A percentile compares a stretch with the other conserved stretches of the same genome.
Conservation (phyloP, 2,329 filamentous ascomycete genomes). For the Venturia asperata region DNA sequence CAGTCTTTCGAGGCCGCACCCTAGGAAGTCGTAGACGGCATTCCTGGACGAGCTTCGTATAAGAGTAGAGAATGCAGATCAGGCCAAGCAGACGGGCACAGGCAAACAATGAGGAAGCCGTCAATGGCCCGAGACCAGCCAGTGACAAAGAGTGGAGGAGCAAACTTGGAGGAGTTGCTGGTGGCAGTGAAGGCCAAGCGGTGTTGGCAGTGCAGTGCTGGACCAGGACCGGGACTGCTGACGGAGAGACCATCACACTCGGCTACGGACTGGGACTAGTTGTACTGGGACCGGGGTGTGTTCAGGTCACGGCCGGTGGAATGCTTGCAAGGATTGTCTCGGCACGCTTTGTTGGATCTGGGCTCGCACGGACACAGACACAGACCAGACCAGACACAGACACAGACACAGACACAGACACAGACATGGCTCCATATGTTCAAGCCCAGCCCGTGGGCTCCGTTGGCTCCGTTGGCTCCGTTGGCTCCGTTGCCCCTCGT, state of each 20-base stretch:
- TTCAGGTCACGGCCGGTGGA: not conserved
- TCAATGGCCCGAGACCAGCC: not conserved
- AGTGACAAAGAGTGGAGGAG: constrained; percentile 8
- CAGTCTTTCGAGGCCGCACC: constrained; percentile 6
- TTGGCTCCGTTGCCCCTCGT: not conserved
- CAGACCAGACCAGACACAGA: too few species aligned
- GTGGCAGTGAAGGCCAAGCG: not conserved
- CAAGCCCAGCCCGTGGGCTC: not conserved
- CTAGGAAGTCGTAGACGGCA: constrained; percentile 3
- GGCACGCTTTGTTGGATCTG: constrained; percentile 12
- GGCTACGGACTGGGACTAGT: too few species aligned
- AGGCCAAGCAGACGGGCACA: not conserved
- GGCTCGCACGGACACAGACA: not conserved
- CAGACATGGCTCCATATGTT: too few species aligned
- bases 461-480: too few species aligned
- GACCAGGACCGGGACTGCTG: constrained; percentile 1
- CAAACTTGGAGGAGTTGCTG: not conserved
- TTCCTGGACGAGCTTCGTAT: not conserved
- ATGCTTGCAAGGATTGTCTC: constrained; percentile 10
- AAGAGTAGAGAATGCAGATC: not conserved
- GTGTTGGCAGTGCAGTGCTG: not conserved
- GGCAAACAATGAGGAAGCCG: constrained; percentile 13
- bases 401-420: too few species aligned
- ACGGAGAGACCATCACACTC: not conserved
- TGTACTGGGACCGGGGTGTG: not conserved